Evolutionary conservation across 2,329 filamentous ascomycete species (phyloP), one percentile per base, ranked within the genome.

Genomic region (Verticillium alfalfae): DNA sequence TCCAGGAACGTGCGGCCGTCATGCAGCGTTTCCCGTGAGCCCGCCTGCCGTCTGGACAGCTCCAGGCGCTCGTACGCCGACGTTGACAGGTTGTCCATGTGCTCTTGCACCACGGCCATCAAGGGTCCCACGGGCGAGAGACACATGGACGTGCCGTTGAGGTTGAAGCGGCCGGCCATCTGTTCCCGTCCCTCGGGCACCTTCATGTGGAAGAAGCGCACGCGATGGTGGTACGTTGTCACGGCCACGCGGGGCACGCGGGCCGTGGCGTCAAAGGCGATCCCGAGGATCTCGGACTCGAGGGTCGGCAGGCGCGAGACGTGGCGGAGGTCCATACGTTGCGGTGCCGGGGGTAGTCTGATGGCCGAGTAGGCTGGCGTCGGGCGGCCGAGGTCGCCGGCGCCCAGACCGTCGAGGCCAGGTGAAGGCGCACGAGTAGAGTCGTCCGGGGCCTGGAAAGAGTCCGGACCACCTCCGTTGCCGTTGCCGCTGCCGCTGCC

Each of bases 1-100:
- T 57, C 60, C 5, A 59, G 34, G 36, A 65, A 65, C 22, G 58
- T 58, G 10, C 37, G 39, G 15, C 61, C 60, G 37, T 65, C 64
- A 10, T 65, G 64, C 6, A 58, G n/a, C 8, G 9, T 10, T 9
- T 52, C 45, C 18, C 45, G 7, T 5, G 26, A 31, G 26, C 26
- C 26, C 26, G 26, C 26, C 26, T 31, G 26, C 18, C n/a, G 45
- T 13, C 18, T 52, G 8, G 9, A 5, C 45, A 18, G 22, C 45
- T 52, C 45, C n/a, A 12, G 22, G 16, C 45, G 45, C 45, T n/a
- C 3, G 45, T 5, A 61, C 3, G 58, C 57, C n/a, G 39, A 22
- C 39, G 54, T 52, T 1, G 60, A 31, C 34, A 34, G 56, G 16
- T 37, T 58, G 18, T 39, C 7, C 13, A 18, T 8, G 38, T 60